These are phyloP conservation scores for Akanthomyces muscarius DNA, from an alignment of 2,329 filamentous ascomycete genomes.

Conservation along the genomic window DNA sequence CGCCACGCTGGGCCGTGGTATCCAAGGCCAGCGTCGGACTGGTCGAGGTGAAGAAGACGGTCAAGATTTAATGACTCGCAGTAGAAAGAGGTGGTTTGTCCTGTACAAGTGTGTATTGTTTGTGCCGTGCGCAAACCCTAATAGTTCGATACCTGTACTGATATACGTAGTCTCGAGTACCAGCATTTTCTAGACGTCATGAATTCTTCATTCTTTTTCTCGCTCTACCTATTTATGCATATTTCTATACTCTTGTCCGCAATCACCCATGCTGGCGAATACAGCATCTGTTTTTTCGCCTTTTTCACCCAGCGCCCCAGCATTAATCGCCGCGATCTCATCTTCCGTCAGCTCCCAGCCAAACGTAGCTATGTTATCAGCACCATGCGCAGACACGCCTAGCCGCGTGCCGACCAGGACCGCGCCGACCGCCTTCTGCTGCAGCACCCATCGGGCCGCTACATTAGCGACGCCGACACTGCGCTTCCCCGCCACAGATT, in stretches of 20 bases:
- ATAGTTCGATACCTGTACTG: conserved; percentile 3
- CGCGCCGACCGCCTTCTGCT: conserved; percentile 43
- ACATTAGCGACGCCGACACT: conserved; percentile 40
- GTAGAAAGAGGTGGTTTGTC: not conserved
- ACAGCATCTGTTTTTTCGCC: conserved; percentile 24
- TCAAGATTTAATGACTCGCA: conserved; percentile 43
- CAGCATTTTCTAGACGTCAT: not conserved
- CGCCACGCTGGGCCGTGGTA: conserved; percentile 74
- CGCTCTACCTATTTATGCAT: not conserved
- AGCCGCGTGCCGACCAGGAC: conserved; percentile 44
- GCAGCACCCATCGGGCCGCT: conserved; percentile 46
- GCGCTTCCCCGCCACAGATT: conserved; percentile 37
- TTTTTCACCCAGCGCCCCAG: conserved; percentile 19
- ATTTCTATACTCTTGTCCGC: conserved; percentile 24
- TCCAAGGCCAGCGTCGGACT: conserved; percentile 74
- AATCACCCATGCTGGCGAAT: conserved; percentile 31
- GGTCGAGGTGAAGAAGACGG: conserved; percentile 73
- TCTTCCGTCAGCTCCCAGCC: conserved; percentile 21
- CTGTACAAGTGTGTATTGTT: not conserved
- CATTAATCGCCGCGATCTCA: conserved; percentile 26
- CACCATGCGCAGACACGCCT: conserved; percentile 23
- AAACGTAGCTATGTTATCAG: conserved; percentile 24
- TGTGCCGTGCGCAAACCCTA: not conserved
- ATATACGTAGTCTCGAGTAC: not conserved
- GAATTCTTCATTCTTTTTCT: not conserved